Percentiles rank a stretch among this genome's conserved stretches.
Evolutionary conservation across 2,329 filamentous ascomycete genomes (phyloP).

Genomic region (Hysterium pulicare): DNA sequence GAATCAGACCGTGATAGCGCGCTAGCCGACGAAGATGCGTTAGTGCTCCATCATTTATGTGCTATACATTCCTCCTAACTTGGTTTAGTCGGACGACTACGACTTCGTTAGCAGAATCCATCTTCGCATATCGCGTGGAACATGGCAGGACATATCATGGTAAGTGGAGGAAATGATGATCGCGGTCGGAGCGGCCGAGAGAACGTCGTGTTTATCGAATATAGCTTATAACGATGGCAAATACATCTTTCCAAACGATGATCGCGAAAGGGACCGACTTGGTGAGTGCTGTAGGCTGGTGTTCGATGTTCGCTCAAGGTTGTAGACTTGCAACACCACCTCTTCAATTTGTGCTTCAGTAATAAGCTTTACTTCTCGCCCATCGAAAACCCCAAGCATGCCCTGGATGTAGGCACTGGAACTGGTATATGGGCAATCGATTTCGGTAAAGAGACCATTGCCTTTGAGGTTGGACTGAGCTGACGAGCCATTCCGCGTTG

Average conservation of each 20-base stretch:
- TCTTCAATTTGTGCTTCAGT: constrained; percentile 11
- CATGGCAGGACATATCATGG: constrained; percentile 7
- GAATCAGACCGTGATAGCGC: constrained; percentile 4
- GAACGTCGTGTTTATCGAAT: no score
- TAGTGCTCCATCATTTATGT: not conserved
- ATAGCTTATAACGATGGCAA: constrained; percentile 5
- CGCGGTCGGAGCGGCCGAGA: no score
- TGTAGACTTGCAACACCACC: constrained; percentile 10
- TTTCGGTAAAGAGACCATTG: constrained; percentile 6
- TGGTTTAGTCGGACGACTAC: constrained; percentile 5
- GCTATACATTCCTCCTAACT: not conserved
- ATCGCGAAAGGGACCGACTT: constrained; percentile 3
- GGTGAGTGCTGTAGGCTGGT: no score
- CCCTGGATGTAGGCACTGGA: constrained; percentile 11
- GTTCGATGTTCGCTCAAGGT: constrained; percentile 15
- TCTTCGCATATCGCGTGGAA: constrained; percentile 5
- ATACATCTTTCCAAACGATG: constrained; percentile 7
- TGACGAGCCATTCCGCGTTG: not conserved
- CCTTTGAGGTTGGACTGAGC: constrained; percentile 17
- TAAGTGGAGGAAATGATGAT: no score
- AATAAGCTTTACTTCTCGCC: constrained; percentile 9
- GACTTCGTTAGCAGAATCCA: constrained; percentile 7
- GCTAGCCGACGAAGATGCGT: constrained; percentile 5
- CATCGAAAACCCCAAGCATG: constrained; percentile 2
- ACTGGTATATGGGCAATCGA: constrained; percentile 11